Evolutionary conservation across 805 yeast genomes (phyloP).

Genomic region (Starmera dryadoides): DNA sequence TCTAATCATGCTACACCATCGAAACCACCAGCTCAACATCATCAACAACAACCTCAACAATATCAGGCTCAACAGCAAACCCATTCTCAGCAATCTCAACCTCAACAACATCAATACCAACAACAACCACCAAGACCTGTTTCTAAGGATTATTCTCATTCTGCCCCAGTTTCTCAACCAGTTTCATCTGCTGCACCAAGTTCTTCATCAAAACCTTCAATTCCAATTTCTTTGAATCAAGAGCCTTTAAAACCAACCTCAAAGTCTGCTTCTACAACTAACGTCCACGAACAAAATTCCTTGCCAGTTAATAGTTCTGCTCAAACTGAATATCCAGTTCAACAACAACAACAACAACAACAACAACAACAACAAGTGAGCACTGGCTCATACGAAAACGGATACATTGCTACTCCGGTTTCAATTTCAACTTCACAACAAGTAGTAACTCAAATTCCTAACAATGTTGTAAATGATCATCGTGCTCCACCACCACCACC

Average conservation of each 20-base stretch:
- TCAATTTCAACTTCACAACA: background rate
- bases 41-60: background rate
- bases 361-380: constrained; percentile 6
- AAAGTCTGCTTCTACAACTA: constrained; percentile 15
- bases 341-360: constrained; percentile 16
- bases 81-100: background rate
- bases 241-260: constrained; percentile 28
- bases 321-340: constrained; percentile 1
- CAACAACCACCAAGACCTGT: constrained; percentile 13
- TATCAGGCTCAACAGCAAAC: background rate
- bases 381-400: no score
- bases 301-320: no score
- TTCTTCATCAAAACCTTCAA: background rate
- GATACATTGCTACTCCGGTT: background rate
- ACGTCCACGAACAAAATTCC: background rate
- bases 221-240: constrained; percentile 23
- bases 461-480: constrained; percentile 17
- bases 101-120: constrained; percentile 11
- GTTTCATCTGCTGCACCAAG: constrained; percentile 2
- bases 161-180: constrained; percentile 1
- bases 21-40: background rate
- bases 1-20: background rate
- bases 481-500: constrained; percentile 54
- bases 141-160: constrained; percentile 2
- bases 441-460: constrained; percentile 1